These are phyloP conservation scores for Erigeron canadensis DNA, from an alignment of 129 eudicot species.

Conservation along the genomic window DNA sequence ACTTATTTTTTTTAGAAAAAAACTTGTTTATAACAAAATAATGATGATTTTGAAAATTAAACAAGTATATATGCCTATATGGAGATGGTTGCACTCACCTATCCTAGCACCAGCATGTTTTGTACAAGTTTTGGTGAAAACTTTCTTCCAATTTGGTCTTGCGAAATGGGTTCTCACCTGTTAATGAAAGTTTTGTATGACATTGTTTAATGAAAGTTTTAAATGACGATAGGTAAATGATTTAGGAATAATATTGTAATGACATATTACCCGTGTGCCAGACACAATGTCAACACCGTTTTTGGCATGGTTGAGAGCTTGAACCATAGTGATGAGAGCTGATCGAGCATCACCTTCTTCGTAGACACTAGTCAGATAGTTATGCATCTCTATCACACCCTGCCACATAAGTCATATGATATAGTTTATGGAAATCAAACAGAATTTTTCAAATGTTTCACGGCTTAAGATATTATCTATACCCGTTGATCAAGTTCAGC, in stretches of 20 bases:
- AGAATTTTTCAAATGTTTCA: background rate
- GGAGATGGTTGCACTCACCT: conserved; percentile 45
- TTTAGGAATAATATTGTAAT: background rate
- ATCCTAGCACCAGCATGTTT: conserved; percentile 91
- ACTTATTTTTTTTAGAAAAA: background rate
- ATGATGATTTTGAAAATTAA: background rate
- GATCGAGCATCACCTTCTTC: conserved; percentile 99
- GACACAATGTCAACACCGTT: conserved; percentile 98
- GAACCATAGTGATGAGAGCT: conserved; percentile 98
- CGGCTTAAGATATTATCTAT: background rate
- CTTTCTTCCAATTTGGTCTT: conserved; percentile 97
- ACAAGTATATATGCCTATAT: background rate
- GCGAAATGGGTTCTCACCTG: conserved; percentile 97
- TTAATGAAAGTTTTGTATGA: conserved; percentile 9
- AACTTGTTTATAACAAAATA: background rate
- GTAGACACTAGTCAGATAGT: conserved; percentile 88
- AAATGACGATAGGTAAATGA: background rate
- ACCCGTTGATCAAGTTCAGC: conserved; percentile 96
- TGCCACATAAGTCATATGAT: conserved; percentile 24
- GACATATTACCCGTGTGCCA: conserved; percentile 72
- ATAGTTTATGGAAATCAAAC: background rate
- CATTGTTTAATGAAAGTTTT: background rate
- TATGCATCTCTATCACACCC: conserved; percentile 99
- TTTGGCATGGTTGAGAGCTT: conserved; percentile 96
- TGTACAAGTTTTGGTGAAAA: conserved; percentile 62